These are phyloP conservation scores for Haplosporangium sp. DNA, from an alignment of 371 early-diverging fungal species.

Conservation along the genomic window DNA sequence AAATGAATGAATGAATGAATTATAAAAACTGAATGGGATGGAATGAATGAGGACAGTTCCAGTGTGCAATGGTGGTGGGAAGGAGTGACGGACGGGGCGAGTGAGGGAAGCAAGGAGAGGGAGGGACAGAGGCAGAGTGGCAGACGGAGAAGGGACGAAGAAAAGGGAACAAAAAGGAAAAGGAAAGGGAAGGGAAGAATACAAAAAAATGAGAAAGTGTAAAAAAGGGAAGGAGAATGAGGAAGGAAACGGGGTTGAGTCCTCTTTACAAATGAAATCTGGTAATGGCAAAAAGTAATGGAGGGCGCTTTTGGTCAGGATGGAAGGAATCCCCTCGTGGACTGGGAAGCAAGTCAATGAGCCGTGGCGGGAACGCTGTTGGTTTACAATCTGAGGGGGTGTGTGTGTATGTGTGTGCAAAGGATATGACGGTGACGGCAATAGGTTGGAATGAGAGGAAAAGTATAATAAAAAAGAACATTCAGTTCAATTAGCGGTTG, in stretches of 20 bases:
- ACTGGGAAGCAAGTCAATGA: too few species aligned
- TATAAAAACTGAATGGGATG: neutral
- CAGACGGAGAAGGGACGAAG: conserved; percentile 8
- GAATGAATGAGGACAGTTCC: conserved; percentile 2
- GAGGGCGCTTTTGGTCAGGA: too few species aligned
- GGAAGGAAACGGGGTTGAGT: neutral
- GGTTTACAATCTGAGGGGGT: too few species aligned
- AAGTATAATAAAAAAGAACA: too few species aligned
- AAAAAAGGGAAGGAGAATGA: neutral
- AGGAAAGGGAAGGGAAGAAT: neutral
- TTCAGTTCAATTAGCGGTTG: too few species aligned
- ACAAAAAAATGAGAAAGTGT: neutral
- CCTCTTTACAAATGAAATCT: neutral
- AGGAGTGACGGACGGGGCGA: conserved; percentile 2
- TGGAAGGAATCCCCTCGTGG: too few species aligned
- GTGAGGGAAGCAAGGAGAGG: conserved; percentile 1
- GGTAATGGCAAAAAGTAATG: neutral
- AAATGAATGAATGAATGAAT: neutral
- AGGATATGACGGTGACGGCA: too few species aligned
- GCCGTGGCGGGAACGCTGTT: too few species aligned
- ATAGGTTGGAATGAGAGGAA: too few species aligned
- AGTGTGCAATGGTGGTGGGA: neutral
- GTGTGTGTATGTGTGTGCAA: too few species aligned
- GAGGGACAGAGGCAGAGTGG: neutral
- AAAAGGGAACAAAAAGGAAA: neutral